Evolutionary conservation across 305 asterid genomes (phyloP), one percentile per base, ranked within the genome.

Genomic region (Salvia sclarea): DNA sequence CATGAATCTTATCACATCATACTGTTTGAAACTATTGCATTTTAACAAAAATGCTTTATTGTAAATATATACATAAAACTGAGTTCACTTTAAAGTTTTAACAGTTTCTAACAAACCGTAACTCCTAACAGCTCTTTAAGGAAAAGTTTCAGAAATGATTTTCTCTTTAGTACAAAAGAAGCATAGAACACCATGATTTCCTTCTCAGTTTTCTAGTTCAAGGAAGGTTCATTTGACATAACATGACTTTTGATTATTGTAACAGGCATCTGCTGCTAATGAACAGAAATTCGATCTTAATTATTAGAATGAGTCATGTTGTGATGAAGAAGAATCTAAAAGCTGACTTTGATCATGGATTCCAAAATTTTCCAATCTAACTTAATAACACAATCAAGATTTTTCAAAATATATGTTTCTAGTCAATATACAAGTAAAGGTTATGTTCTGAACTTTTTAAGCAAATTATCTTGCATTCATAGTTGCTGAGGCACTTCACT

Each of bases 401-500:
- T 58, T 61, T 12, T 5, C 7, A 21, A 40, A 33, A 37, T 12
- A 7, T 61, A 25, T 21, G 41, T 61, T 43, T 31, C 31, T 37
- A 41, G n/a, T 18, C 13, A 61, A 21, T 61, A 6, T n/a, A 61
- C 52, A 38, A 40, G 12, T 61, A 61, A 20, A n/a, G 48, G 0
- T 18, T 35, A 10, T 8, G 5, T 8, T 41, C 33, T 21, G 38
- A 22, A 40, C 37, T 61, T 43, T 30, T 37, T 37, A 37, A 8
- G 49, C 31, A 59, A 4, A 4, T 0, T 24, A 14, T 5, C 37
- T 11, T 11, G 31, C 4, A 48, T 4, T 18, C 8, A 1, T 17
- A 56, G n/a, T 31, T 56, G 24, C 8, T 5, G 24, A 56, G 62
- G 62, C 43, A 59, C 65, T 59, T 33, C 14, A 47, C 9, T 37